phyloP scores from a whole-genome alignment of 495 filamentous ascomycete species.

The Aspergillus taichungensis region DNA sequence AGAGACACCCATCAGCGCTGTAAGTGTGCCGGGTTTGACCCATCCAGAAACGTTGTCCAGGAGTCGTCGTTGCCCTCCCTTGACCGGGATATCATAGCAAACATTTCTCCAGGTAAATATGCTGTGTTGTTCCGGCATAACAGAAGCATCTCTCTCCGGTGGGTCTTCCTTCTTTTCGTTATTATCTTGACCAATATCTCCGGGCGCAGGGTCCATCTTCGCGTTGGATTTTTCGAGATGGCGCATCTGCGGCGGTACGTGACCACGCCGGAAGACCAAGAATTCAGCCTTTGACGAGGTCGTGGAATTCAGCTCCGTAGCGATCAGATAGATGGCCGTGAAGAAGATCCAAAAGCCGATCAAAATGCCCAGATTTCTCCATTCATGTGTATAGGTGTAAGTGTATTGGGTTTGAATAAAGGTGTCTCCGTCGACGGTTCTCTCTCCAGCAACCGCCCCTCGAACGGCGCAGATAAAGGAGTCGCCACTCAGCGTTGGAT shows the following conservation, averaged over 20 bases:
- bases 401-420: constrained; percentile 46
- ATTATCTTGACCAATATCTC: constrained; percentile 9
- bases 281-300: constrained; percentile 36
- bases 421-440: constrained; percentile 42
- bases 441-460: constrained; percentile 45
- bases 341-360: constrained; percentile 58
- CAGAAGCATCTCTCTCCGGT: constrained; percentile 13
- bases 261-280: constrained; percentile 34
- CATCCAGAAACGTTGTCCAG: constrained; percentile 57
- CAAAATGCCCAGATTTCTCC: constrained; percentile 60
- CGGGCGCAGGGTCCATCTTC: constrained; percentile 1
- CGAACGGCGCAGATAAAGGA: constrained; percentile 43
- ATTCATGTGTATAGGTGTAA: constrained; percentile 50
- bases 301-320: constrained; percentile 37
- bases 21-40: constrained; percentile 62
- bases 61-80: constrained; percentile 48
- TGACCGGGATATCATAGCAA: constrained; percentile 58
- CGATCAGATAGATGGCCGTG: constrained; percentile 37
- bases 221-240: constrained; percentile 21
- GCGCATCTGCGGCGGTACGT: constrained; percentile 26
- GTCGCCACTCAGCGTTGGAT: constrained; percentile 38
- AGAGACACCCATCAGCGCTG: constrained; percentile 53
- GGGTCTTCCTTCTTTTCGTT: constrained; percentile 14
- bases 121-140: constrained; percentile 42
- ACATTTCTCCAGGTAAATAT: constrained; percentile 72